Evolutionary conservation across 1,284 basidiomycete species (phyloP), one percentile per base, ranked within the genome.

Genomic region (Leucoagaricus sp.): DNA sequence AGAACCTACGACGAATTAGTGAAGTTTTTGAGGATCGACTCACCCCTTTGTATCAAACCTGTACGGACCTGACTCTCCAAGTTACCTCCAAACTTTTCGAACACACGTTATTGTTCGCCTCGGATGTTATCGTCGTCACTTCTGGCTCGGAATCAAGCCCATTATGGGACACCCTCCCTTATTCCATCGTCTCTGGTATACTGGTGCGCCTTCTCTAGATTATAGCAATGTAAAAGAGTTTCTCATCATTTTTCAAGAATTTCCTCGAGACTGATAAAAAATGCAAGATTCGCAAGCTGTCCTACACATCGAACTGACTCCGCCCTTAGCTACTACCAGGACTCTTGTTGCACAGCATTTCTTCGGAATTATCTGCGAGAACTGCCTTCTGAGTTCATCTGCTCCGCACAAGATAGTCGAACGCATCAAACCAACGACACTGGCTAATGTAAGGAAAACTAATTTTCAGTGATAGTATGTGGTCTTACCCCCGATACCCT

Each of bases 151-250:
- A 53, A 53, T 4, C 25, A 8, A n/a, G 25, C 29, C 1, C 26
- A 17, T 60, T 60, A 4, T 78, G 76, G 76, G 73, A 77, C 60
- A 55, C 56, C 26, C 64, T 70, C n/a, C 70, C 70, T 31, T 59
- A 65, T 23, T 66, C 70, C 21, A 61, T 79, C 17, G 55, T 78
- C 21, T 74, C 78, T 8, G 78, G 78, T 4, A 55, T 80, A 44
- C 61, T 79, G 53, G 76, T 79, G 57, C 58, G 67, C 53, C 41
- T 29, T 28, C 3, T 28, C 34, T 29, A 10, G 25, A 23, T 15
- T 51, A 23, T 19, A 52, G 57, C n/a, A 29, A 9, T 44, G 9
- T 34, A 9, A 45, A 23, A 25, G 9, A 21, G 19, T 17, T 49
- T 36, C 7, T 31, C 9, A 47, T 13, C 8, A 48, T 31, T 19